A percentile compares a stretch with the other conserved stretches of the same genome.
Evolutionary conservation across 1,284 basidiomycete species (phyloP).

Genomic region (Ceratobasidium sp.): DNA sequence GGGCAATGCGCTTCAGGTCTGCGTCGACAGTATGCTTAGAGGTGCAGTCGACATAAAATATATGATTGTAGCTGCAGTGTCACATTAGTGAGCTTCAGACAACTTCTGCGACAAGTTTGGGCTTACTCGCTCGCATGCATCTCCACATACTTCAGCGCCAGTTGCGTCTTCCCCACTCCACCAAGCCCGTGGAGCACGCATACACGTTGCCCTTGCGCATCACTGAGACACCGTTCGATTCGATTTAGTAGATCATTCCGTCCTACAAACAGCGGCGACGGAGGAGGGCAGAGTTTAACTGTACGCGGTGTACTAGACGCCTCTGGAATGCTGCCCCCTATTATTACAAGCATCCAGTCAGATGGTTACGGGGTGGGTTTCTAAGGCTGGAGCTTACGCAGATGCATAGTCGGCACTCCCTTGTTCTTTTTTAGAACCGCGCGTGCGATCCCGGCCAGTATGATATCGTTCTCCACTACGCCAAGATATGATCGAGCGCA

Average conservation of each 20-base stretch:
- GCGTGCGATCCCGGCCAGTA: neutral
- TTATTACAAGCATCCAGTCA: neutral
- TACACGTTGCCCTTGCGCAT: neutral
- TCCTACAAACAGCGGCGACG: too few species aligned
- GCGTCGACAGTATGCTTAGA: neutral
- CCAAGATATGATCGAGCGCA: neutral
- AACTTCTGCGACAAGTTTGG: neutral
- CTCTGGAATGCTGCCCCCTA: neutral
- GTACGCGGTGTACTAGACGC: neutral
- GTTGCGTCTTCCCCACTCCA: conserved; percentile 1
- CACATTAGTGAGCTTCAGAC: neutral
- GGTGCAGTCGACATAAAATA: conserved; percentile 14
- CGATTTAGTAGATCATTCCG: too few species aligned
- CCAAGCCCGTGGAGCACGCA: conserved; percentile 5
- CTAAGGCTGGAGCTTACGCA: neutral
- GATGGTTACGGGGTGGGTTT: neutral
- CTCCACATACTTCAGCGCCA: neutral
- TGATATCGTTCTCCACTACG: neutral
- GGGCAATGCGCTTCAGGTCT: neutral
- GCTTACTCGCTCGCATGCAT: neutral
- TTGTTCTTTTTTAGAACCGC: too few species aligned
- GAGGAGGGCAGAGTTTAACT: too few species aligned
- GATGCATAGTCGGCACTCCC: neutral
- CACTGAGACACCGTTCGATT: too few species aligned
- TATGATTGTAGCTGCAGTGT: neutral